These are phyloP conservation scores for Aspergillus fischeri DNA, from an alignment of 2,329 filamentous ascomycete species.

Conservation along the genomic window DNA sequence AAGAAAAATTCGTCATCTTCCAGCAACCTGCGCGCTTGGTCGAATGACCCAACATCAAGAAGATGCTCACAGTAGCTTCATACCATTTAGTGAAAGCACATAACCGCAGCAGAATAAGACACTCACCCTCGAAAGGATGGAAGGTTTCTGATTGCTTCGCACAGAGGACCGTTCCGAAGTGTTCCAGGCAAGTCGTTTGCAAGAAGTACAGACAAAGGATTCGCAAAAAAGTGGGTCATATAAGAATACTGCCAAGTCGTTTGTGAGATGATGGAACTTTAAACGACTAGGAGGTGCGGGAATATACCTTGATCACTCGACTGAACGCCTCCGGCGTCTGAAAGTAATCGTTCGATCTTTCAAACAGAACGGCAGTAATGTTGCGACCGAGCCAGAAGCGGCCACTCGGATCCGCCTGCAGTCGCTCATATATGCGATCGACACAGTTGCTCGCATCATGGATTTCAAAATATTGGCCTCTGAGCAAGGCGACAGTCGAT, in stretches of 20 bases:
- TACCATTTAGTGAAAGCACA: constrained; percentile 11
- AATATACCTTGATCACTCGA: constrained; percentile 48
- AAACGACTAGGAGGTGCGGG: not conserved
- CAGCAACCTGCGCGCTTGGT: constrained; percentile 44
- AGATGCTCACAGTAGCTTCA: constrained; percentile 40
- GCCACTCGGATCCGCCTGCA: constrained; percentile 33
- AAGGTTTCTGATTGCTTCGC: constrained; percentile 54
- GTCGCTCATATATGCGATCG: constrained; percentile 37
- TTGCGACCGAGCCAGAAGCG: constrained; percentile 51
- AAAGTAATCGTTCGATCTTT: constrained; percentile 57
- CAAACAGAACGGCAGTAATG: constrained; percentile 49
- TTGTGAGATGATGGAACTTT: not conserved
- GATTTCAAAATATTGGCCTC: constrained; percentile 53
- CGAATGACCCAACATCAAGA: constrained; percentile 32
- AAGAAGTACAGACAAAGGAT: constrained; percentile 53
- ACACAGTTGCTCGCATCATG: constrained; percentile 46
- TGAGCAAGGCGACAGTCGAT: constrained; percentile 48
- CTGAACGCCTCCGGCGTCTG: constrained; percentile 55
- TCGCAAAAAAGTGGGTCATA: constrained; percentile 63
- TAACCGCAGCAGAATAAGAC: not conserved
- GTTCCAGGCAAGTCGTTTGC: constrained; percentile 19
- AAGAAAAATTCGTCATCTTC: constrained; percentile 49
- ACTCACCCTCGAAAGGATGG: constrained; percentile 51
- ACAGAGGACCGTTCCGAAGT: constrained; percentile 39
- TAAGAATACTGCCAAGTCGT: constrained; percentile 50